Evolutionary conservation across 768 basidiomycete genomes (phyloP), one percentile per base, ranked within the genome.

Genomic region (Russula ochroleuca): DNA sequence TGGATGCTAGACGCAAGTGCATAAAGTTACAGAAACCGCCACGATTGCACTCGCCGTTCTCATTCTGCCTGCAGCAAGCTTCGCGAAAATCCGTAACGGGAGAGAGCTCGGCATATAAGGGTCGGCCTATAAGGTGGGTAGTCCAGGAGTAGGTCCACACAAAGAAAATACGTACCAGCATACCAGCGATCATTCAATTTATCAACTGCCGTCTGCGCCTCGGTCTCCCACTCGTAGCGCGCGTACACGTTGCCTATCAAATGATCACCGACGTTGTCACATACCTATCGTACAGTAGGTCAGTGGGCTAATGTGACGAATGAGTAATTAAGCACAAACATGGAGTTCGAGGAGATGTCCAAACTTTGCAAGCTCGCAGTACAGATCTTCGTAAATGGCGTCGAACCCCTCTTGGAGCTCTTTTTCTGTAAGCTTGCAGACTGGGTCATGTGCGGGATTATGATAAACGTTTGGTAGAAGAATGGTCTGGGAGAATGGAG

Each of bases 11-110:
- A 15, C 92, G 86, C 38, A 98, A 79, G 77, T 98, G 95, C 93
- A 98, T 97, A 73, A 99, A 99, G 75, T 99, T 98, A 77, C 96
- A 98, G 78, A 97, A 98, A 2, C 94, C 94, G 35, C 96, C 97
- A 48, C 97, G 87, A 71, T 96, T 96, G 75, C 97, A 99, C 76
- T 96, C 92, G 9, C 97, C 97, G 69, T 98, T 90, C 74, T 99
- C 97, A 70, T 99, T 98, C 75, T 99, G 97, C 52, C 97, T 85
- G 75, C 97, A 99, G 73, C 97, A 99, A 0, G 95, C 95, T 77
- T 99, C 97, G 55, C 95, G 87, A 75, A 99, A 99, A 77, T 99
- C 97, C 33, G 95, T 98, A 19, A 99, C 97, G 14, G 97, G 97
- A 2, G 93, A 95, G 28, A 99, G 82, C 72, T 99, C 97, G n/a